Percentiles rank a stretch among this genome's conserved stretches.
Evolutionary conservation across 768 basidiomycete genomes (phyloP).

Genomic region (Boletales sp.): DNA sequence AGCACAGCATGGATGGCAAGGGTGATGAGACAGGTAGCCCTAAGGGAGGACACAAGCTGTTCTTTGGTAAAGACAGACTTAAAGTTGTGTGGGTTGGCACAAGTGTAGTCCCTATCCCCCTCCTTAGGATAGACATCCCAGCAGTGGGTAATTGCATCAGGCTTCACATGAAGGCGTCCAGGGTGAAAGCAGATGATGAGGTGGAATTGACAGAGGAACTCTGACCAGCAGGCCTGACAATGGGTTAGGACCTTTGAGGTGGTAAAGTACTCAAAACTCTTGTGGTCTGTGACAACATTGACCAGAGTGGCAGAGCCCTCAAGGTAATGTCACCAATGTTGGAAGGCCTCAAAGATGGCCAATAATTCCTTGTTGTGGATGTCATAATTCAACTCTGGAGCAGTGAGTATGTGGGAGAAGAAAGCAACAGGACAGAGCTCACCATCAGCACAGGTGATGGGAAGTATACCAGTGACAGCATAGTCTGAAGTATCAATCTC

Average conservation of each 20-base stretch:
- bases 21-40: not conserved
- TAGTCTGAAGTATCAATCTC: not conserved
- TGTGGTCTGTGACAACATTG: not conserved
- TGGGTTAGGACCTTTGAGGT: not conserved
- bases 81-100: not conserved
- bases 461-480: not conserved
- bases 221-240: not conserved
- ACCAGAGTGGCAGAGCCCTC: not conserved
- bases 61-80: not conserved
- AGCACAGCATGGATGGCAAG: too few relatives aligned
- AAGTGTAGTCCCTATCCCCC: not conserved
- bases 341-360: not conserved
- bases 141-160: not conserved
- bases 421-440: not conserved
- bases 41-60: not conserved
- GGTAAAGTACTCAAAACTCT: not conserved
- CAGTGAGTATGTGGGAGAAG: not conserved
- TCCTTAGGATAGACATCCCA: slow-evolving; percentile 6
- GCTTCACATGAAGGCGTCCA: not conserved
- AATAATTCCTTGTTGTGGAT: not conserved
- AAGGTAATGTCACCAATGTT: not conserved
- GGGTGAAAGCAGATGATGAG: not conserved
- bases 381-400: not conserved
- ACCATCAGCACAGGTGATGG: not conserved
- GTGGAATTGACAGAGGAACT: not conserved